These are phyloP conservation scores for Arctostaphylos glauca DNA, from an alignment of 148 eudicot genomes.

Conservation along the genomic window DNA sequence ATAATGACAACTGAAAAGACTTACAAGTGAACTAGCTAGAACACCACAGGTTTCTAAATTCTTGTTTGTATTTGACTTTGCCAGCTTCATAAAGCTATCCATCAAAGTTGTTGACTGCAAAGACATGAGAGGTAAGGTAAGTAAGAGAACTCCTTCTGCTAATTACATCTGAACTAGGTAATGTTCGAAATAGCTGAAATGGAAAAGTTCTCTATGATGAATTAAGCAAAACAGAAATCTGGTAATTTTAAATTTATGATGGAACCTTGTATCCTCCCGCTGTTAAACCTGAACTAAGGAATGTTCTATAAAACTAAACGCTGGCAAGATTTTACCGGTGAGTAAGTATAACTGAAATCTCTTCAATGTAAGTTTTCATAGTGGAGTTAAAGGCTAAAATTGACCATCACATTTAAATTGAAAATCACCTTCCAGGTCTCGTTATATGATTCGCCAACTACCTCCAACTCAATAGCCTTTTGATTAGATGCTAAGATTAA, in stretches of 20 bases:
- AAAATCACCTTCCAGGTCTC: background rate
- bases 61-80: constrained; percentile 77
- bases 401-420: too few species aligned
- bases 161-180: background rate
- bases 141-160: constrained; percentile 32
- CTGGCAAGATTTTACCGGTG: too few species aligned
- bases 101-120: constrained; percentile 81
- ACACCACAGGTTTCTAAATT: constrained; percentile 95
- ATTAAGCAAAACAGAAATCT: background rate
- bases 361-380: background rate
- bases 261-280: background rate
- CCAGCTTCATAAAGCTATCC: constrained; percentile 92
- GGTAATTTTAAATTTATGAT: background rate
- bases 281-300: background rate
- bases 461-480: background rate
- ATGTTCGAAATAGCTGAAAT: background rate
- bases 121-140: constrained; percentile 2
- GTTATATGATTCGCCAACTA: background rate
- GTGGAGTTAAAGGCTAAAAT: too few species aligned
- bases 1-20: constrained; percentile 25
- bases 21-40: constrained; percentile 74
- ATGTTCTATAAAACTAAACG: constrained; percentile 9
- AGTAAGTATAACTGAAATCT: too few species aligned
- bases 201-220: background rate
- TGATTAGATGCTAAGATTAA: background rate